Evolutionary conservation across 78 protist species (phyloP), one percentile per base, ranked within the genome.

Genomic region (Planoprotostelium fungivorum): DNA sequence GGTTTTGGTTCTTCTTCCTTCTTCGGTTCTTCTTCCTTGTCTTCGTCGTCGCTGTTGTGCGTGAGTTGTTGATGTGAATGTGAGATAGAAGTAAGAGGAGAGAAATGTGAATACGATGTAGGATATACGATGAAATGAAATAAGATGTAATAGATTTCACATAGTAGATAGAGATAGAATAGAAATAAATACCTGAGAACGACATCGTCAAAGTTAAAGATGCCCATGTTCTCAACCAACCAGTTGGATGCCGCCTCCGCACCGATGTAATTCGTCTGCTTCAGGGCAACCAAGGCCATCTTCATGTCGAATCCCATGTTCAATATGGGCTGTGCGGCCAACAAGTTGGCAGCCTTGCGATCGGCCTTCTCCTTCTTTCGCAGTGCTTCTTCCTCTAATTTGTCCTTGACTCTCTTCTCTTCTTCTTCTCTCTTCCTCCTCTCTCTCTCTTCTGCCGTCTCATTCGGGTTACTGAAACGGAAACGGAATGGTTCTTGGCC

Each of bases 21-120:
- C 37, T 85, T 85, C 16, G 87, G 35, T 85, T 85, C 87, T 85
- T 85, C 87, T 85, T 85, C 87, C 16, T 85, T 5, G 16, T 85
- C 87, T 85, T 36, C 87, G 37, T 5, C 5, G 16, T 85, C 87
- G 87, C 87, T 36, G 16, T 25, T 85, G 5, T 51, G 16, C 16
- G 16, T 51, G 73, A 5, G 5, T 51, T 16, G 73, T 51, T 51
- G 31, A 51, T 51, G 73, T 51, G 73, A 16, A 51, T 25, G 5
- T n/a, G n/a, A n/a, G n/a, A n/a, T n/a, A n/a, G n/a, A n/a, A n/a
- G n/a, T n/a, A n/a, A n/a, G n/a, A n/a, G n/a, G n/a, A n/a, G n/a
- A n/a, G n/a, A n/a, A n/a, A n/a, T n/a, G n/a, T n/a, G n/a, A n/a
- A n/a, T n/a, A n/a, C n/a, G n/a, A n/a, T n/a, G n/a, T n/a, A n/a